Evolutionary conservation across 2,329 filamentous ascomycete genomes (phyloP).

Genomic region (Penicillium digitatum): DNA sequence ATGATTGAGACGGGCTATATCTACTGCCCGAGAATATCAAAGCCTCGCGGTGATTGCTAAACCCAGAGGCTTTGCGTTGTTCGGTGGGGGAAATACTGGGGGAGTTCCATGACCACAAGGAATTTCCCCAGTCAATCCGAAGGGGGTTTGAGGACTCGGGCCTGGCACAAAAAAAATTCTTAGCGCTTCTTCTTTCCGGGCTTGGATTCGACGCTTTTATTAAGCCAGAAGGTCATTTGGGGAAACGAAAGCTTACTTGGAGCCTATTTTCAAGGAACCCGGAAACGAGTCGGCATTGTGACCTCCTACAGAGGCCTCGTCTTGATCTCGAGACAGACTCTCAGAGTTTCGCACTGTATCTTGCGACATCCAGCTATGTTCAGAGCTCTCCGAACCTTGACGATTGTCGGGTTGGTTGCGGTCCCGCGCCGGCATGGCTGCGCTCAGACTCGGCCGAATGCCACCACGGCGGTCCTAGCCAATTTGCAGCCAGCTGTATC

Average conservation of each 20-base stretch:
- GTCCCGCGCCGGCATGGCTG: constrained; percentile 35
- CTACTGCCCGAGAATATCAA: constrained; percentile 30
- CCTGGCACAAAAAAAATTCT: constrained; percentile 13
- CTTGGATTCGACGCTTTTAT: neutral
- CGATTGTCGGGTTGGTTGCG: constrained; percentile 33
- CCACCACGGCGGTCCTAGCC: constrained; percentile 19
- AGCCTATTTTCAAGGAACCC: constrained; percentile 24
- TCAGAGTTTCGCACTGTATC: constrained; percentile 37
- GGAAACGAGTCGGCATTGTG: constrained; percentile 29
- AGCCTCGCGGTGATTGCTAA: constrained; percentile 36
- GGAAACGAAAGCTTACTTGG: constrained; percentile 29
- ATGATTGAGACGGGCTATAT: constrained; percentile 25
- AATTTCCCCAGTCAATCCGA: constrained; percentile 29
- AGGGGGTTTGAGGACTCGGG: constrained; percentile 22
- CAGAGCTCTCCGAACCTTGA: constrained; percentile 42
- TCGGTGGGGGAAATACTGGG: constrained; percentile 40
- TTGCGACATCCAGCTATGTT: constrained; percentile 38
- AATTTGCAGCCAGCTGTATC: constrained; percentile 22
- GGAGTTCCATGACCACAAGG: constrained; percentile 35
- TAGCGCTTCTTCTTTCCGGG: neutral
- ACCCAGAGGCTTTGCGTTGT: constrained; percentile 32
- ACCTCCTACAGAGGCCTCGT: constrained; percentile 23
- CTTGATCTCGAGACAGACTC: constrained; percentile 18
- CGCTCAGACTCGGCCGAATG: constrained; percentile 17
- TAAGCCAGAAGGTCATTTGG: neutral